A percentile compares a stretch with the other conserved stretches of the same genome.
phyloP scores from a whole-genome alignment of 306 rosid species.

The Cucurbita pepo region DNA sequence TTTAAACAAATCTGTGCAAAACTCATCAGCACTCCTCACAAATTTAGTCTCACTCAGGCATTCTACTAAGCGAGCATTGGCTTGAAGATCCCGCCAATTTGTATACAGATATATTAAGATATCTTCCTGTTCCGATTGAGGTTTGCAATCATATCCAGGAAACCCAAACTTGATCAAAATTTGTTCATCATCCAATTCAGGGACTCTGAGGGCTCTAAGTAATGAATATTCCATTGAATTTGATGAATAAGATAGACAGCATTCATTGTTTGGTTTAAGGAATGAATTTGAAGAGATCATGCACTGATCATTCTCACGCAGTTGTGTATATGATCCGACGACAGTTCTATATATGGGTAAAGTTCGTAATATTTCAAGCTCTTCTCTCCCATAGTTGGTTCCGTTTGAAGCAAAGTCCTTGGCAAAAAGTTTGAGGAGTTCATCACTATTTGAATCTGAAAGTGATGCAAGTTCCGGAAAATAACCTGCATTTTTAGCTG shows the following conservation, averaged over 20 bases:
- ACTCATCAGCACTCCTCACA: conserved; percentile 81
- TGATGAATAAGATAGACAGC: conserved; percentile 56
- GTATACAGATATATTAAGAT: conserved; percentile 51
- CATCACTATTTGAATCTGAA: conserved; percentile 51
- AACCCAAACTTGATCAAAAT: conserved; percentile 75
- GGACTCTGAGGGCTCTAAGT: conserved; percentile 68
- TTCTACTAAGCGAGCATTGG: conserved; percentile 47
- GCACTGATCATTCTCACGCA: conserved; percentile 60
- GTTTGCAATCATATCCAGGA: conserved; percentile 63
- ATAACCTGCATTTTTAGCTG: conserved; percentile 74
- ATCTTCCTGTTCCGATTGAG: conserved; percentile 62
- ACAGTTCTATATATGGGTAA: conserved; percentile 87
- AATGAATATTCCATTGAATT: conserved; percentile 59
- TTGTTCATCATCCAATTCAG: conserved; percentile 69
- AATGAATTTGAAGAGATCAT: conserved; percentile 74
- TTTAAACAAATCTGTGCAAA: conserved; percentile 51
- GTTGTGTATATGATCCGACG: conserved; percentile 63
- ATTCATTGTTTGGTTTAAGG: conserved; percentile 65
- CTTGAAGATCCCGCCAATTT: conserved; percentile 88
- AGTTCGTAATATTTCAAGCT: conserved; percentile 60
- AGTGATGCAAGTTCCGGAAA: conserved; percentile 53
- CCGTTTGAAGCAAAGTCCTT: conserved; percentile 37
- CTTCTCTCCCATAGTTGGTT: conserved; percentile 41
- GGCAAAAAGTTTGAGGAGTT: conserved; percentile 67
- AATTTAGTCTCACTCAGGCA: conserved; percentile 66